A percentile compares a stretch with the other conserved stretches of the same genome.
phyloP scores from a whole-genome alignment of 495 filamentous ascomycete species.

The Cercophora samala region DNA sequence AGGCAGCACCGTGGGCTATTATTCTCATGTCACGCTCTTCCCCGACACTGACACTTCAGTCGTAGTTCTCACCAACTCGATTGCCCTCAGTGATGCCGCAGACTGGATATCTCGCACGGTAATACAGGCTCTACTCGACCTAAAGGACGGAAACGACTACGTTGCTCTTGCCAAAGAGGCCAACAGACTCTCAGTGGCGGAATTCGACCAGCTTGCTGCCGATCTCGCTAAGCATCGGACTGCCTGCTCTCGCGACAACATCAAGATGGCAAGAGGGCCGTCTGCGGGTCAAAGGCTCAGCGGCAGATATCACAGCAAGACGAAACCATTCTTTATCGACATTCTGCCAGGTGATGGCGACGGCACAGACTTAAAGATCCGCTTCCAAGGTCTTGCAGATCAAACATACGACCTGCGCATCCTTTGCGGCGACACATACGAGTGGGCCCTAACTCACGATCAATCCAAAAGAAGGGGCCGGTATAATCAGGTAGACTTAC shows the following conservation, averaged over 20 bases:
- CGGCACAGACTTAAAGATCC: background rate
- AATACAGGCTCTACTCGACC: slow-evolving; percentile 24
- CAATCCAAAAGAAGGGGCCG: slow-evolving; percentile 3
- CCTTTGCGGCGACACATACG: slow-evolving; percentile 9
- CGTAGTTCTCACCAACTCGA: slow-evolving; percentile 30
- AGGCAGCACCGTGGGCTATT: slow-evolving; percentile 23
- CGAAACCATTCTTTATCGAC: slow-evolving; percentile 14
- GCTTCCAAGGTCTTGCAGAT: slow-evolving; percentile 13
- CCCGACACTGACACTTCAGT: slow-evolving; percentile 29
- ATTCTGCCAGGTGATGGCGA: background rate
- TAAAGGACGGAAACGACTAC: slow-evolving; percentile 3
- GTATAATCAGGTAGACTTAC: background rate
- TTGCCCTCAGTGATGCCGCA: slow-evolving; percentile 26
- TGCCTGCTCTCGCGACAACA: background rate
- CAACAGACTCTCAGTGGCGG: background rate
- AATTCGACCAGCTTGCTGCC: background rate
- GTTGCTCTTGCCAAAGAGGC: slow-evolving; percentile 9
- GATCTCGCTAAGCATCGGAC: background rate
- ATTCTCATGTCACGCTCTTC: slow-evolving; percentile 23
- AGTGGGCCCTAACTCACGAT: slow-evolving; percentile 14
- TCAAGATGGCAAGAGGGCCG: background rate
- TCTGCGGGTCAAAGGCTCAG: background rate
- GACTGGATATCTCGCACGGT: slow-evolving; percentile 33
- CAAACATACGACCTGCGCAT: slow-evolving; percentile 17
- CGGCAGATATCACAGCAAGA: slow-evolving; percentile 6